Percentiles rank a stretch among this genome's conserved stretches.
Conservation (phyloP, 2,329 filamentous ascomycete species). For the Achaetomium macrosporum region DNA sequence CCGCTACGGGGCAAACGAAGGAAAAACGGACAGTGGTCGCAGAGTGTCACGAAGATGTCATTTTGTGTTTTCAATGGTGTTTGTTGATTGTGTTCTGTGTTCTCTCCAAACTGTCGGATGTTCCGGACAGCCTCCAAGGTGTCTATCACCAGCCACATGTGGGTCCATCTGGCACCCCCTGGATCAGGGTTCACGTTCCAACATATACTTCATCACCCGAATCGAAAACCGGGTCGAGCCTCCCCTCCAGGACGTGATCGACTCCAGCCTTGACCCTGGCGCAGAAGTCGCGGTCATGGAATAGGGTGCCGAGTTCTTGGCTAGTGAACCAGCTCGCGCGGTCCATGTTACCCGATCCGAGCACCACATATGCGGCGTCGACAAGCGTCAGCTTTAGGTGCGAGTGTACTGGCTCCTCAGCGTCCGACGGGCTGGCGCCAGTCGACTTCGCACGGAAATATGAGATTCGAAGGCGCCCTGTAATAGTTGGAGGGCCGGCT, state of each 20-base stretch:
- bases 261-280: conserved; percentile 28
- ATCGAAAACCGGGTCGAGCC: conserved; percentile 31
- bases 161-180: too few relatives aligned
- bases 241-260: conserved; percentile 30
- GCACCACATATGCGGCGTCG: conserved; percentile 59
- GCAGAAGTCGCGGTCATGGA: conserved; percentile 36
- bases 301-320: conserved; percentile 69
- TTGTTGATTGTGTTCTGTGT: too few relatives aligned
- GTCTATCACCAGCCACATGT: too few relatives aligned
- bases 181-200: too few relatives aligned
- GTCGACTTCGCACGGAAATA: conserved; percentile 45
- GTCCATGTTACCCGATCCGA: conserved; percentile 81
- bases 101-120: too few relatives aligned
- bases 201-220: conserved; percentile 11
- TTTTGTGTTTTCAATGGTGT: too few relatives aligned
- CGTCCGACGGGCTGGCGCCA: conserved; percentile 12
- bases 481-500: conserved; percentile 30
- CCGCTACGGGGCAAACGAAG: too few relatives aligned
- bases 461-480: conserved; percentile 50
- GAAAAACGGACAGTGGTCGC: too few relatives aligned
- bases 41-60: too few relatives aligned
- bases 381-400: conserved; percentile 75
- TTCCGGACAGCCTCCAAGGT: too few relatives aligned
- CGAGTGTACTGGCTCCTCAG: conserved; percentile 61
- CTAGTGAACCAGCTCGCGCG: conserved; percentile 82